A percentile compares a stretch with the other conserved stretches of the same genome.
These are phyloP conservation scores for Magnolia changhungtana DNA, from an alignment of 164 flowering plant species.

Conservation along the genomic window DNA sequence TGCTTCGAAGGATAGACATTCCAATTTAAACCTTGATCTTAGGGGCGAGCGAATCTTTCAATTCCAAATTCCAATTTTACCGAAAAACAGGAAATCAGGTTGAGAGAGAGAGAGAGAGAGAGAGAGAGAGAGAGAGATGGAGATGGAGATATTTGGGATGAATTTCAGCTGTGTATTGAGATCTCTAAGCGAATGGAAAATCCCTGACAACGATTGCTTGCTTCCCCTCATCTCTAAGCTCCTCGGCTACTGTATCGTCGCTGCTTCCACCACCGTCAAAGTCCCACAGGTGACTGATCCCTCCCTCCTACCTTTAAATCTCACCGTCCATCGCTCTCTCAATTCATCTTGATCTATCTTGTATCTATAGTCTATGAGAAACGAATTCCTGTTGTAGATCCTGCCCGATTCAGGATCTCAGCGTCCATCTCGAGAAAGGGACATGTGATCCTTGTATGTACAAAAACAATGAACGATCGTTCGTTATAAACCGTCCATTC, in stretches of 20 bases:
- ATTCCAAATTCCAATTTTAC: too few relatives aligned
- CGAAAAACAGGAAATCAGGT: too few relatives aligned
- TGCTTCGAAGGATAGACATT: too few relatives aligned
- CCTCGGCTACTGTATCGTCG: slow-evolving; percentile 86
- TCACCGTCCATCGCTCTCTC: neutral
- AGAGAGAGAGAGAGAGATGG: slow-evolving; percentile 6
- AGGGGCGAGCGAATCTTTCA: too few relatives aligned
- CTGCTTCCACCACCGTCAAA: slow-evolving; percentile 94
- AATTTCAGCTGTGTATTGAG: slow-evolving; percentile 73
- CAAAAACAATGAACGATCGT: too few relatives aligned
- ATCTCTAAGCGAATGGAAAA: slow-evolving; percentile 53
- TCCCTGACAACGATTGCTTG: slow-evolving; percentile 80
- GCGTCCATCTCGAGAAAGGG: too few relatives aligned
- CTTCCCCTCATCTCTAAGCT: slow-evolving; percentile 89
- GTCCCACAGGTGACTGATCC: slow-evolving; percentile 67
- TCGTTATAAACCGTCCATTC: too few relatives aligned
- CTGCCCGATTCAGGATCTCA: too few relatives aligned
- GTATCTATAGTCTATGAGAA: neutral
- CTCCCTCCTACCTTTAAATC: neutral
- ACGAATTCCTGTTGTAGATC: too few relatives aligned
- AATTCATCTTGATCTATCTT: neutral
- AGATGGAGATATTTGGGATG: slow-evolving; percentile 66
- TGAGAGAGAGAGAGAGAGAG: neutral
- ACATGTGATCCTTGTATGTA: too few relatives aligned
- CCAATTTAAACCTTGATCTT: too few relatives aligned